Evolutionary conservation across 345 rosid genomes (phyloP).

Genomic region (Durio zibethinus): DNA sequence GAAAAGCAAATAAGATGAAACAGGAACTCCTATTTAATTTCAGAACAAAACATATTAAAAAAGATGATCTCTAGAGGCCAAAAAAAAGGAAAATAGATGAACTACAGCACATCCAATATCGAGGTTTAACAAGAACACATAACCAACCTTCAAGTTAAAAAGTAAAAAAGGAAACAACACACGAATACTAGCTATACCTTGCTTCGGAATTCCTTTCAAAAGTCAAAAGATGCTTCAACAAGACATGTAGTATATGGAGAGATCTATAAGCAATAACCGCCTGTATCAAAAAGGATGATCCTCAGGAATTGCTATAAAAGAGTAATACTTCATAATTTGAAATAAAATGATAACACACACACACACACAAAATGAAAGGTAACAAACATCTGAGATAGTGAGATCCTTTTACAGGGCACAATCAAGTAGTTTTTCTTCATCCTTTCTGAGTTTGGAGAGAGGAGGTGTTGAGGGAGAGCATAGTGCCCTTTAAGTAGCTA

Average conservation of each 20-base stretch:
- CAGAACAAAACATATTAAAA: not conserved
- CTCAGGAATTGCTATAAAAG: not conserved
- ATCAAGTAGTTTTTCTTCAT: not conserved
- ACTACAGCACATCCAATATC: not conserved
- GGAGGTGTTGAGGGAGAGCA: not conserved
- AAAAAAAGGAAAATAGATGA: not conserved
- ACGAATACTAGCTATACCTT: slow-evolving; percentile 46
- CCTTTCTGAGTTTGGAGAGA: not conserved
- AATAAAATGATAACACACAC: slow-evolving; percentile 8
- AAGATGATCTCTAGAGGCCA: not conserved
- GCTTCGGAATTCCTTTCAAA: slow-evolving; percentile 36
- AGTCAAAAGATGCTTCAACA: slow-evolving; percentile 59
- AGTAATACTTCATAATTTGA: slow-evolving; percentile 2
- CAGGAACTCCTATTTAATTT: not conserved
- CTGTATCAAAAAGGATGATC: slow-evolving; percentile 35
- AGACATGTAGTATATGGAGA: slow-evolving; percentile 48
- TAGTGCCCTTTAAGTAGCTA: too few relatives aligned
- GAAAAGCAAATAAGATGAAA: too few relatives aligned
- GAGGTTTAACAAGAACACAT: not conserved
- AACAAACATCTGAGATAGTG: not conserved
- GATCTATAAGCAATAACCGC: slow-evolving; percentile 55
- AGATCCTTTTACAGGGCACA: not conserved
- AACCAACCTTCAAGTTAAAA: slow-evolving; percentile 2
- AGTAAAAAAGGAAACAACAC: not conserved
- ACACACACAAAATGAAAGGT: not conserved